Evolutionary conservation across 495 filamentous ascomycete species (phyloP), one percentile per base, ranked within the genome.

Genomic region (Schizothecium vesticola): DNA sequence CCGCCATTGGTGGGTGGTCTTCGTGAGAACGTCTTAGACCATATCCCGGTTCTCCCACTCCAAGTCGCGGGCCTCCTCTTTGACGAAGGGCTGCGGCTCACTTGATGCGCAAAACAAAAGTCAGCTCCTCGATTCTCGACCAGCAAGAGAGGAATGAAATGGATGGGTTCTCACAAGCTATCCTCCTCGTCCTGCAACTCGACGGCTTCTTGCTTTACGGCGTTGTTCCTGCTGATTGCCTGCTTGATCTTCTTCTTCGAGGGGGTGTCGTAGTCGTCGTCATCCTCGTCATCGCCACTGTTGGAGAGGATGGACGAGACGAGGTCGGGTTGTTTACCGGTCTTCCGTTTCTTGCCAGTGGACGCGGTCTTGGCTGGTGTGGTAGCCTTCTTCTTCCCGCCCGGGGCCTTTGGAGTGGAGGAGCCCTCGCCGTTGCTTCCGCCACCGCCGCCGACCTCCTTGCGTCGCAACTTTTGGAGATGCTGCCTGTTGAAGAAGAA

Each of bases 381-480:
- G 28, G 56, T 60, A 19, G 58, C 60, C 3, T 26, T 19, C 29
- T 69, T 22, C 29, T 69, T 63, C 8, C 61, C 56, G 36, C 56
- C 26, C 11, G 64, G 31, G 26, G 68, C 56, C 70, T 72, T 76
- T 36, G 65, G 67, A 16, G 61, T 25, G 0, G 71, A 16, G 8
- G 12, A 33, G n/a, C 56, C 55, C 3, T 64, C 24, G 33, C 62
- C 68, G 7, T 28, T 61, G 28, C 23, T 63, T 13, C 51, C 51
- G 22, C 56, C 55, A 2, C 9, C 63, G 6, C 43, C 63, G 21
- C 43, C 63, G 9, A 25, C n/a, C 63, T 65, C 77, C 70, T 80
- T 80, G 56, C 74, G 76, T 8, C 77, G 74, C 0, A 81, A 73
- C 64, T 81, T 81, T 62, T 81, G 79, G 0, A 81, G 69, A 10